Evolutionary conservation across 306 rosid species (phyloP), one percentile per base, ranked within the genome.

Genomic region (Citrullus mucosospermus): DNA sequence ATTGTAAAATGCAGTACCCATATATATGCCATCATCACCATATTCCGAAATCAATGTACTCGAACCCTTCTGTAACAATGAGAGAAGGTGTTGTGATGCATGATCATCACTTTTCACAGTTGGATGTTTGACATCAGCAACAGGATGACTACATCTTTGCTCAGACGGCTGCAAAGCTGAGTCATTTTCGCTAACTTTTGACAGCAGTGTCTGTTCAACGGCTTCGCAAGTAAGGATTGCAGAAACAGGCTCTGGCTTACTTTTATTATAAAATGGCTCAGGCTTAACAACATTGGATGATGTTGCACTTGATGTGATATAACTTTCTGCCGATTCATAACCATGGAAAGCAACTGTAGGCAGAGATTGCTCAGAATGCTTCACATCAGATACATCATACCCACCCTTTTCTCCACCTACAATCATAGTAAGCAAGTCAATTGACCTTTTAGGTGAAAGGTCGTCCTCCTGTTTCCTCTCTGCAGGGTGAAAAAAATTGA

Each of bases 181-280:
- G 55, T 80, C 87, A 79, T 78, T 91, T 34, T 76, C 94, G 46
- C 81, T 62, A 79, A 96, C 85, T 85, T 84, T 96, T n/a, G 89
- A 91, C 80, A 96, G 83, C 74, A 96, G 89, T 15, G 97, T 86
- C 82, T 96, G 97, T 87, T 96, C 99, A 54, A 96, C 91, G 79
- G 91, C 96, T 87, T 92, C 97, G 83, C 99, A 96, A 50, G 98
- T 96, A 77, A 96, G 91, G 83, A 96, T 91, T 25, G 90, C 87
- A 18, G 90, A 83, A 70, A 88, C 85, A 79, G 84, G 83, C 86
- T 84, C 87, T 22, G 93, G 81, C 79, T 87, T 89, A 80, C 78
- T 88, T 39, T 78, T 89, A 81, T 80, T 87, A 88, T 75, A 78
- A 8, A 70, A 78, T 55, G 82, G 84, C 80, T 85, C 93, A 72